Conservation (phyloP, 2,329 filamentous ascomycete genomes). For the Botrytis paeoniae region DNA sequence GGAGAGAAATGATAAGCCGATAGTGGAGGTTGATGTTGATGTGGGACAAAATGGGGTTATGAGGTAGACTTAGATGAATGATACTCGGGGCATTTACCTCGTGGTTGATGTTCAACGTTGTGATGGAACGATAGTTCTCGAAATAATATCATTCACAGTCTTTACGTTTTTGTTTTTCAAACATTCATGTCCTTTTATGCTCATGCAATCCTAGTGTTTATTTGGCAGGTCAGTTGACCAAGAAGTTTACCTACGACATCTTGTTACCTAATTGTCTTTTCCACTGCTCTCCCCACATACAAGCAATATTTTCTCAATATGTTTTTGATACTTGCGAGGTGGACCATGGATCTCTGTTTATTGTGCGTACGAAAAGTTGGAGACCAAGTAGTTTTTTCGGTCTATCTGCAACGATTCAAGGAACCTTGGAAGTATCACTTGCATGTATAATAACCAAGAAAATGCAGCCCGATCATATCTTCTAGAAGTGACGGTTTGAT, state of each 20-base stretch:
- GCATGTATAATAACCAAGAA: neutral
- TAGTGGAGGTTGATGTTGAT: constrained; percentile 30
- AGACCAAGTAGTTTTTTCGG: neutral
- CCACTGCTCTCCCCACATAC: neutral
- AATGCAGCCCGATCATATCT: neutral
- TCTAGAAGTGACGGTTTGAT: neutral
- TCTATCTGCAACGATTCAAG: neutral
- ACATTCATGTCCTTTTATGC: neutral
- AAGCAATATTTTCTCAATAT: neutral
- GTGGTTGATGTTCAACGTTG: neutral
- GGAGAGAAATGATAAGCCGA: constrained; percentile 22
- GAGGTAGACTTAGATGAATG: neutral
- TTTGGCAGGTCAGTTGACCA: neutral
- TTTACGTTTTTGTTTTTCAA: neutral
- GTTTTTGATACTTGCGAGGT: neutral
- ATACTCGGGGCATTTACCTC: neutral
- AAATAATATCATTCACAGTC: neutral
- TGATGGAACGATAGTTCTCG: neutral
- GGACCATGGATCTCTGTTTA: neutral
- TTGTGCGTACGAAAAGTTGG: neutral
- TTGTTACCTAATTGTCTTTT: neutral
- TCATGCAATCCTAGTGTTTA: neutral
- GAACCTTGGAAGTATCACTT: neutral
- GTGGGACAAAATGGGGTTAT: neutral
- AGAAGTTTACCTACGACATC: neutral